Evolutionary conservation across 208 protist species (phyloP).

Genomic region (Trypanosoma brucei): DNA sequence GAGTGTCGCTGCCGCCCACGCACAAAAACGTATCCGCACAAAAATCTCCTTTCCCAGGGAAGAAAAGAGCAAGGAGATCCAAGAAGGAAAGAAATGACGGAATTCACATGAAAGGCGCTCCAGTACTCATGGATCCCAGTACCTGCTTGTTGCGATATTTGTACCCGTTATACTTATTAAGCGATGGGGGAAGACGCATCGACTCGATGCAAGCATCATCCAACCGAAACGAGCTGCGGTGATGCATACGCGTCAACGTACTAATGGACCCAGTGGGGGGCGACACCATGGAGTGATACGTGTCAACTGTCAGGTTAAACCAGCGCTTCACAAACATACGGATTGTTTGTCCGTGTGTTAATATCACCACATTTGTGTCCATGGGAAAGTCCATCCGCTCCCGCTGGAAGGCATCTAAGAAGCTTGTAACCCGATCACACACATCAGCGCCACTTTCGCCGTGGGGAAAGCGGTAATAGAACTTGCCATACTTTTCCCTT

Average conservation of each 20-base stretch:
- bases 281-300: conserved; percentile 81
- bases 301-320: conserved; percentile 90
- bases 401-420: conserved; percentile 84
- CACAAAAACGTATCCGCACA: not conserved
- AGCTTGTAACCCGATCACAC: conserved; percentile 88
- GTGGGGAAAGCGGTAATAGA: conserved; percentile 91
- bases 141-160: conserved; percentile 87
- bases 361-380: conserved; percentile 85
- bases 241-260: conserved; percentile 72
- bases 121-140: conserved; percentile 84
- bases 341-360: conserved; percentile 87
- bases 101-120: conserved; percentile 80
- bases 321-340: conserved; percentile 90
- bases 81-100: no score
- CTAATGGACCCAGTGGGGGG: conserved; percentile 63
- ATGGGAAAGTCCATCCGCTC: conserved; percentile 78
- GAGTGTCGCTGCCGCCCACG: no score
- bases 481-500: conserved; percentile 80
- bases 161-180: conserved; percentile 87
- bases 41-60: no score
- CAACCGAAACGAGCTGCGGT: conserved; percentile 72
- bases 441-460: conserved; percentile 92
- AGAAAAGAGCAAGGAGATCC: no score
- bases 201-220: conserved; percentile 57
- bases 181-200: conserved; percentile 70